A percentile compares a stretch with the other conserved stretches of the same genome.
Conservation (phyloP, 805 yeast species). For the Nakazawaea pomicola region DNA sequence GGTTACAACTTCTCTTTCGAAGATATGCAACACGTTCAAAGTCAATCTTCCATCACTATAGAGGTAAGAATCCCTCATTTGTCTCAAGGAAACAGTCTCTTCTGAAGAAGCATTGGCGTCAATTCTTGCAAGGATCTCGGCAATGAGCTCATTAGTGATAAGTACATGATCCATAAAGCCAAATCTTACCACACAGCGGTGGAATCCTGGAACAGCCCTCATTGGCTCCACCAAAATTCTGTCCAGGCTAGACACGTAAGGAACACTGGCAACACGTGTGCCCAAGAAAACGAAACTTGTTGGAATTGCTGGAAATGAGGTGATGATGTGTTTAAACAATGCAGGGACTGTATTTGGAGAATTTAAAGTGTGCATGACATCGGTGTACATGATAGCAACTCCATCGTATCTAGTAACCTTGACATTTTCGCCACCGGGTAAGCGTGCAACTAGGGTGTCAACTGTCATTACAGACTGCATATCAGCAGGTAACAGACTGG, state of each 20-base stretch:
- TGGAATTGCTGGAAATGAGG: slow-evolving; percentile 40
- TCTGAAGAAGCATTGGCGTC: slow-evolving; percentile 12
- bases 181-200: slow-evolving; percentile 41
- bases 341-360: slow-evolving; percentile 43
- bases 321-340: slow-evolving; percentile 31
- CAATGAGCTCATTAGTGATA: slow-evolving; percentile 18
- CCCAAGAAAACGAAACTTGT: slow-evolving; percentile 39
- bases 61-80: slow-evolving; percentile 13
- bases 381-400: slow-evolving; percentile 37
- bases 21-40: slow-evolving; percentile 22
- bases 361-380: slow-evolving; percentile 29
- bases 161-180: slow-evolving; percentile 42
- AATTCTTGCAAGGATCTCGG: slow-evolving; percentile 16
- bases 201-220: slow-evolving; percentile 37
- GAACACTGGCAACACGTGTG: slow-evolving; percentile 35
- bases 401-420: slow-evolving; percentile 25
- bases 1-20: slow-evolving; percentile 20
- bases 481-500: no score
- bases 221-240: slow-evolving; percentile 34
- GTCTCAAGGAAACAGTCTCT: slow-evolving; percentile 4
- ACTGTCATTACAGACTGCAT: no score
- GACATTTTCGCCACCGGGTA: slow-evolving; percentile 7
- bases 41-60: slow-evolving; percentile 12
- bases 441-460: neutral
- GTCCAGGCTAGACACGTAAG: slow-evolving; percentile 35